Conservation (phyloP, 768 basidiomycete genomes). For the Antrodiella citrinella region DNA sequence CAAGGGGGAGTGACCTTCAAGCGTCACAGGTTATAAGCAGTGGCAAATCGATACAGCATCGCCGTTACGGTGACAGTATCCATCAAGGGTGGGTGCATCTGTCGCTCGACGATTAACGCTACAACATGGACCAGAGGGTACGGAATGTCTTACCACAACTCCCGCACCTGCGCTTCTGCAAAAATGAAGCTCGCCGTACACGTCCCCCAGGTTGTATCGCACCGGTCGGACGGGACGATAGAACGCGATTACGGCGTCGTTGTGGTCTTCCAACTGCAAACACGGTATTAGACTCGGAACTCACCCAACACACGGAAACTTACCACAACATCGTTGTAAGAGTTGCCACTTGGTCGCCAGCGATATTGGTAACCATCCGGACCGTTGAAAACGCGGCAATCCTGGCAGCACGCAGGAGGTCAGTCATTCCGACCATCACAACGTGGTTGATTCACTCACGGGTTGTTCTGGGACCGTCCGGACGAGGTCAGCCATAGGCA, state of each 20-base stretch:
- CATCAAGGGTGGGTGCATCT: conserved; percentile 90
- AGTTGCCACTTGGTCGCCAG: conserved; percentile 63
- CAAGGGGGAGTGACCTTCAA: conserved; percentile 3
- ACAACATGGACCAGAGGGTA: conserved; percentile 10
- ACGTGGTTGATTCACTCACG: conserved; percentile 32
- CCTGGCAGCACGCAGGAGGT: conserved; percentile 16
- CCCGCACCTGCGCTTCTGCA: conserved; percentile 71
- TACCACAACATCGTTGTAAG: conserved; percentile 50
- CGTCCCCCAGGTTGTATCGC: conserved; percentile 81
- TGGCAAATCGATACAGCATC: conserved; percentile 80
- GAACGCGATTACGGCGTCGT: conserved; percentile 65
- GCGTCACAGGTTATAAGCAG: conserved; percentile 37
- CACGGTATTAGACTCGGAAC: conserved; percentile 11
- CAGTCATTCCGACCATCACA: conserved; percentile 7
- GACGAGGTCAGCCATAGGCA: conserved; percentile 80
- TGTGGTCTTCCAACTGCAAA: conserved; percentile 62
- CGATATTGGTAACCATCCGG: conserved; percentile 77
- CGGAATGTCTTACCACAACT: conserved; percentile 53
- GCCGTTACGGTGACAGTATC: conserved; percentile 78
- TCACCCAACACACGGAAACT: conserved; percentile 22
- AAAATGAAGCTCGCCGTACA: conserved; percentile 81
- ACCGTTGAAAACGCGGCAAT: conserved; percentile 58
- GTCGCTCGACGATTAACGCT: conserved; percentile 4
- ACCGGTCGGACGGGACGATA: conserved; percentile 72
- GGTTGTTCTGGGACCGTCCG: conserved; percentile 55